Evolutionary conservation across 1,284 basidiomycete species (phyloP).

Genomic region (Ceratobasidium sp.): DNA sequence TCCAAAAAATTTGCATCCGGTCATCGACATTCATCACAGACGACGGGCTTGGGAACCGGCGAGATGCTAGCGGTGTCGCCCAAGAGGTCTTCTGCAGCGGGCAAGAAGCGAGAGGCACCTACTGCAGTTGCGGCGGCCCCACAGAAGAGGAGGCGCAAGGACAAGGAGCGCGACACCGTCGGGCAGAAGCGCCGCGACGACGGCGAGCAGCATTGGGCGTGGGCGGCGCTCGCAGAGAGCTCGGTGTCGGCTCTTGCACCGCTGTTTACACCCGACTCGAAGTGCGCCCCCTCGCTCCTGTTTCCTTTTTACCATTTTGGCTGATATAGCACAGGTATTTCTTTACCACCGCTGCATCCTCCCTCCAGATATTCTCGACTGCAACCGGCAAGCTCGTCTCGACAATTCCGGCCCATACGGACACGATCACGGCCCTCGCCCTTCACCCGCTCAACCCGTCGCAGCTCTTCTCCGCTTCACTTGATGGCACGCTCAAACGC

Average conservation of each 20-base stretch:
- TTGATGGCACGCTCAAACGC: conserved; percentile 85
- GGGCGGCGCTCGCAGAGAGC: conserved; percentile 77
- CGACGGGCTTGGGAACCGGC: conserved; percentile 34
- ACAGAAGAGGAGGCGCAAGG: conserved; percentile 9
- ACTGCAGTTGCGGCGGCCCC: not conserved
- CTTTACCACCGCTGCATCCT: conserved; percentile 80
- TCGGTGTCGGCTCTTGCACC: conserved; percentile 73
- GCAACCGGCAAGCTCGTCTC: conserved; percentile 82
- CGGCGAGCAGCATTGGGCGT: conserved; percentile 63
- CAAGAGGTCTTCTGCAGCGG: conserved; percentile 24
- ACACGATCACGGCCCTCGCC: conserved; percentile 76
- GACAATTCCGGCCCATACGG: conserved; percentile 69
- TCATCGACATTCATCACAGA: conserved; percentile 34
- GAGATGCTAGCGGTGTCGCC: conserved; percentile 43
- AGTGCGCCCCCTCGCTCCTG: conserved; percentile 62
- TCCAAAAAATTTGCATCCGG: conserved; percentile 44
- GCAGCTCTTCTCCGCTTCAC: conserved; percentile 87
- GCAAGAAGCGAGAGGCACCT: conserved; percentile 23
- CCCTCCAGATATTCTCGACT: conserved; percentile 84
- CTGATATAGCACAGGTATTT: conserved; percentile 71
- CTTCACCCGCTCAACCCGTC: conserved; percentile 89
- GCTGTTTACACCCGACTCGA: conserved; percentile 86
- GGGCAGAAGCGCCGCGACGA: conserved; percentile 1
- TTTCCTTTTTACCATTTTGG: conserved; percentile 45
- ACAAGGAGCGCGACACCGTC: conserved; percentile 3